Base-by-base conservation (phyloP, 306 rosid species). In the Ceratonia siliqua region DNA sequence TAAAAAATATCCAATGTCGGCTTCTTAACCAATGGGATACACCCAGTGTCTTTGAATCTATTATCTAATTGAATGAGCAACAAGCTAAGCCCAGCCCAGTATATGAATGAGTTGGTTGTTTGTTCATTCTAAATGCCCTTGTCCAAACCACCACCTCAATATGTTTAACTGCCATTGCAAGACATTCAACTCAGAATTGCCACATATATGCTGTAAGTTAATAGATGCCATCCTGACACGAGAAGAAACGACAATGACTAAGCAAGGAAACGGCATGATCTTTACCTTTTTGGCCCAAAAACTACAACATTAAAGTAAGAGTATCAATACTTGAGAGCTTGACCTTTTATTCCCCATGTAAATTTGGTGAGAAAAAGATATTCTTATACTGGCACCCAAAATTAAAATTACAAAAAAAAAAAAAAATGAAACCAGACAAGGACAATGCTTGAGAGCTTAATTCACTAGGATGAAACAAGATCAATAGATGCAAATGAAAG, bases 251-350 rank as follows among this genome's bases (percentile, higher is more conserved):
- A 61, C 61, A 50, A 53, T 33, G 42, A 33, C 72, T 22, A 15
- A 62, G 35, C 53, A 49, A 50, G 42, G 63, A 21, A 61, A 71
- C 8, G n/a, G 3, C 68, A 43, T 28, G 32, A 45, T 54, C 35
- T 12, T 62, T 54, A 30, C 21, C 62, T 36, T 78, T 3, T 21
- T 35, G 65, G 38, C 15, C 39, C 18, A 76, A 66, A 42, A 18
- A n/a, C 61, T 68, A 62, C 75, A 68, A 68, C 3, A 48, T 12
- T 5, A 68, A 57, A 22, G 58, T 42, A 68, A 70, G 43, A 48
- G 27, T 49, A 48, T 59, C n/a, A n/a, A n/a, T n/a, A n/a, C n/a
- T n/a, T n/a, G n/a, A n/a, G n/a, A n/a, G n/a, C n/a, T n/a, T n/a
- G 53, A 50, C 58, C 46, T 4, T 48, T 0, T 28, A 52, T 52